Evolutionary conservation across 2,329 filamentous ascomycete genomes (phyloP).

Genomic region (Cladophialophora bantiana): DNA sequence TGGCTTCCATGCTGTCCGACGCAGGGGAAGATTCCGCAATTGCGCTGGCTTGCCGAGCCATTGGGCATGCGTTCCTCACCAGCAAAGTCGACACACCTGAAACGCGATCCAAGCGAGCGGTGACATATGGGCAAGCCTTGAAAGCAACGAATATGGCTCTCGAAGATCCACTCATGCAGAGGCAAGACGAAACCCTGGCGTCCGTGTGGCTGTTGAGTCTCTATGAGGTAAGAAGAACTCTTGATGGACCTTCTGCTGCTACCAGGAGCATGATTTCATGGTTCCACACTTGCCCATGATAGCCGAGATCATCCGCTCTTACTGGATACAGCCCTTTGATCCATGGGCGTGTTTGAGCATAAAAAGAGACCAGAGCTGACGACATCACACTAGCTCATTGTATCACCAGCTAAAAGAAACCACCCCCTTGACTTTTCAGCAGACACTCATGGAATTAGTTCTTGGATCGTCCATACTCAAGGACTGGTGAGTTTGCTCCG

Average conservation of each 20-base stretch:
- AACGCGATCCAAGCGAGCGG: constrained; percentile 24
- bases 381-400: constrained; percentile 26
- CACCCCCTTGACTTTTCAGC: background rate
- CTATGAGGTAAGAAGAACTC: constrained; percentile 32
- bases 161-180: constrained; percentile 19
- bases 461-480: constrained; percentile 33
- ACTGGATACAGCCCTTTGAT: background rate
- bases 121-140: constrained; percentile 32
- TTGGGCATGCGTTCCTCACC: constrained; percentile 29
- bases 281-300: background rate
- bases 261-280: no score
- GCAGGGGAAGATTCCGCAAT: constrained; percentile 24
- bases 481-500: constrained; percentile 32
- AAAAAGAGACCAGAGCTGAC: background rate
- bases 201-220: constrained; percentile 36
- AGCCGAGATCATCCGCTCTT: background rate
- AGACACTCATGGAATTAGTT: constrained; percentile 11
- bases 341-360: background rate
- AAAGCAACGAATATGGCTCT: constrained; percentile 32
- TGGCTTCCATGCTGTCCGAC: constrained; percentile 28
- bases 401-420: constrained; percentile 3
- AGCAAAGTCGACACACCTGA: constrained; percentile 18
- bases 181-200: constrained; percentile 29
- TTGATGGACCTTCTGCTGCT: background rate
- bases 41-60: constrained; percentile 27